Evolutionary conservation across 352 stramenopile species (phyloP).

Genomic region (Phytophthora gonapodyides): DNA sequence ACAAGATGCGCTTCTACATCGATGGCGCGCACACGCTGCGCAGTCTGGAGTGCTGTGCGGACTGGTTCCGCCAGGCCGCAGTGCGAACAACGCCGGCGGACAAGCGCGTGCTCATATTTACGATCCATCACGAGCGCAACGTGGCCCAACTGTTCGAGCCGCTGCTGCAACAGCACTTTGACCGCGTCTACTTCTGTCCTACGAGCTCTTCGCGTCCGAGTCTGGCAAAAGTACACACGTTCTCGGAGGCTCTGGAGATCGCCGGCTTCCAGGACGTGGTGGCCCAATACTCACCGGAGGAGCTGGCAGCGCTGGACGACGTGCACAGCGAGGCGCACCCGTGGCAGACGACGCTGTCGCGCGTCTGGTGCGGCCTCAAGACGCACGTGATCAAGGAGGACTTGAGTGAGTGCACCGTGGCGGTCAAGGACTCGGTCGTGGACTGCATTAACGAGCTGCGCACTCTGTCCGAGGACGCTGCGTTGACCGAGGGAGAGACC

Average conservation of each 20-base stretch:
- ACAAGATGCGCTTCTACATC: conserved; percentile 70
- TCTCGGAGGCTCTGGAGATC: conserved; percentile 60
- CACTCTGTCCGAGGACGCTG: conserved; percentile 26
- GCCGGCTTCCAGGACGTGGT: conserved; percentile 46
- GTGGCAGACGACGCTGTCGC: conserved; percentile 64
- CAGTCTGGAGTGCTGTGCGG: conserved; percentile 72
- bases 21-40: conserved; percentile 89
- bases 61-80: conserved; percentile 66
- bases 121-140: conserved; percentile 86
- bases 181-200: conserved; percentile 78
- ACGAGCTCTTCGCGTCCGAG: conserved; percentile 68
- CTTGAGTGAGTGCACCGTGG: conserved; percentile 33
- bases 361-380: conserved; percentile 59
- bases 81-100: conserved; percentile 14
- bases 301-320: conserved; percentile 48
- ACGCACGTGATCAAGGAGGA: conserved; percentile 40
- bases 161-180: conserved; percentile 63
- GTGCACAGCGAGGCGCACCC: conserved; percentile 47
- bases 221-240: conserved; percentile 67
- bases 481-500: conserved; percentile 17
- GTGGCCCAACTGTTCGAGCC: conserved; percentile 67
- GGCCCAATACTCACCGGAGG: conserved; percentile 44
- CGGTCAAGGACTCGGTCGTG: conserved; percentile 58
- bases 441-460: conserved; percentile 69
- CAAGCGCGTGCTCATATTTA: conserved; percentile 72